A percentile compares a stretch with the other conserved stretches of the same genome.
Evolutionary conservation across 176 grass and related monocot species (phyloP).

Genomic region (Cenchrus purpureus): DNA sequence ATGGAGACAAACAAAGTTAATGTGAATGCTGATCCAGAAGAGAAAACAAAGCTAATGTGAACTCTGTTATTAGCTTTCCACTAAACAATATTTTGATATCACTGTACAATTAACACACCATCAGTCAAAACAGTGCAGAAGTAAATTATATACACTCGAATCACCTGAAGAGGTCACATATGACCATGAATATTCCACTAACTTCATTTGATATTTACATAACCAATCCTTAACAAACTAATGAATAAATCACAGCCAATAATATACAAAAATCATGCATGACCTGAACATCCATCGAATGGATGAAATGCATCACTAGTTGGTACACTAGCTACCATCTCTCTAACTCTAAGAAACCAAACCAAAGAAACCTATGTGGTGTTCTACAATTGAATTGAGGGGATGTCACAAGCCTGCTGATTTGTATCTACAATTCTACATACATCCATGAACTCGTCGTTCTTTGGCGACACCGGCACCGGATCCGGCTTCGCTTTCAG

Average conservation of each 20-base stretch:
- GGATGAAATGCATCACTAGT: background rate
- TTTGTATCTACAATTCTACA: slow-evolving; percentile 19
- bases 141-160: background rate
- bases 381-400: background rate
- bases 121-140: background rate
- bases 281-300: background rate
- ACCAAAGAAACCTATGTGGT: background rate
- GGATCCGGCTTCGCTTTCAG: too few species aligned
- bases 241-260: background rate
- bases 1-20: background rate
- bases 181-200: background rate
- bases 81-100: background rate
- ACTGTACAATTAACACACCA: background rate
- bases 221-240: background rate
- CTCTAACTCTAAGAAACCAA: background rate
- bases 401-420: slow-evolving; percentile 14
- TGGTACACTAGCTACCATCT: background rate
- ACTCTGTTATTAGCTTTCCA: background rate
- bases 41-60: background rate
- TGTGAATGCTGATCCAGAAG: background rate
- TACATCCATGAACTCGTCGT: background rate
- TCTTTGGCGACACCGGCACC: background rate
- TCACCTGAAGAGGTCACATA: background rate
- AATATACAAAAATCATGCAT: slow-evolving; percentile 5
- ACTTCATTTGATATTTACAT: background rate